phyloP scores from a whole-genome alignment of 2,329 filamentous ascomycete species.

The Sporothrix brunneoviolacea region DNA sequence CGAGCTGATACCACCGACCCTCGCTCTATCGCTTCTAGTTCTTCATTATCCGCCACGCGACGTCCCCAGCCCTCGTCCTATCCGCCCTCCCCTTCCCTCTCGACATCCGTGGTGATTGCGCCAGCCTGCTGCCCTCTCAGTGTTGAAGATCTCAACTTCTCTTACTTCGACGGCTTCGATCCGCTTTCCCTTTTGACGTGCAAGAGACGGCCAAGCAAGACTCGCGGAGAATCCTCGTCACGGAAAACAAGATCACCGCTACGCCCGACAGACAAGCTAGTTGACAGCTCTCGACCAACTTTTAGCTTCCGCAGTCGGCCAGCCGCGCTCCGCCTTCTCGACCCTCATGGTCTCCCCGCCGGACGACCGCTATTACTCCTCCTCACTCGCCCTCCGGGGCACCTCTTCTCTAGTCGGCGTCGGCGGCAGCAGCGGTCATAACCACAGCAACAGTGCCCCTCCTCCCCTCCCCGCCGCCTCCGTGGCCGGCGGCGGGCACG shows the following conservation, averaged over 20 bases:
- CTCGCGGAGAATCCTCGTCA: too few relatives aligned
- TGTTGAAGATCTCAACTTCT: too few relatives aligned
- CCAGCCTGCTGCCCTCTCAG: too few relatives aligned
- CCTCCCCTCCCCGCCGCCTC: slow-evolving; percentile 15
- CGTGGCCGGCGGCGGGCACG: slow-evolving; percentile 1
- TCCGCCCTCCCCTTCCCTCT: too few relatives aligned
- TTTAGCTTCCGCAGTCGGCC: not conserved
- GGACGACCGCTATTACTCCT: slow-evolving; percentile 23
- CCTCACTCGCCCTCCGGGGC: slow-evolving; percentile 28
- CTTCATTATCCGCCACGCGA: too few relatives aligned
- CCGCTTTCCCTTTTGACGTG: not conserved
- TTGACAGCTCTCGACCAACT: not conserved
- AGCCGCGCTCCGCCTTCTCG: not conserved
- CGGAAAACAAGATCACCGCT: too few relatives aligned
- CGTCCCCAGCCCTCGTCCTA: too few relatives aligned
- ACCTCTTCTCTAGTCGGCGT: slow-evolving; percentile 26
- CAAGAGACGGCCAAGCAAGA: too few relatives aligned
- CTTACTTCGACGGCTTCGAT: not conserved
- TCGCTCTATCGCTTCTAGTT: too few relatives aligned
- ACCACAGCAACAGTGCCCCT: slow-evolving; percentile 18
- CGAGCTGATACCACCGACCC: too few relatives aligned
- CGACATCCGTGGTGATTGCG: too few relatives aligned
- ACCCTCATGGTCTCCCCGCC: slow-evolving; percentile 29
- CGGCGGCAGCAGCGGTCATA: slow-evolving; percentile 10
- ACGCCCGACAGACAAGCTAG: not conserved